Evolutionary conservation across 2,329 filamentous ascomycete species (phyloP), one percentile per base, ranked within the genome.

Genomic region (Fusarium chuoi): DNA sequence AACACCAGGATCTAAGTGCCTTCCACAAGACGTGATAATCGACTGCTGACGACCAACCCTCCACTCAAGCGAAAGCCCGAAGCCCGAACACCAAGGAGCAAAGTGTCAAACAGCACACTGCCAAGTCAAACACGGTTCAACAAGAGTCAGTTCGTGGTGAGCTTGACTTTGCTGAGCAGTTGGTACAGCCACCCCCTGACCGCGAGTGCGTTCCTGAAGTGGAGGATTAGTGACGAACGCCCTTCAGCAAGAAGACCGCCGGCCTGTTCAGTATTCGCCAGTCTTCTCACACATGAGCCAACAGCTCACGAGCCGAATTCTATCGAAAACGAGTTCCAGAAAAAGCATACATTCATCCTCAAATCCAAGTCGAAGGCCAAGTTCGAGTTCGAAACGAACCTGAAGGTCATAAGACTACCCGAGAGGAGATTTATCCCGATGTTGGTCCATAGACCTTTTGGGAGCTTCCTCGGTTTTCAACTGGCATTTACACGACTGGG

Each of bases 401-500:
- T 14, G 18, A 15, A 7, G 13, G 9, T 7, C 33, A 36, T 7
- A 14, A 26, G n/a, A 24, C 18, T 15, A 5, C n/a, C 11, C 12
- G 2, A 26, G 33, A 20, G 17, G 4, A 3, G 6, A 4, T 8
- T 26, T 26, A 6, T 26, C 49, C n/a, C 15, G 18, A n/a, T 7
- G 30, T 20, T 15, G 6, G 18, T 36, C 30, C 7, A 36, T 52
- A 20, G 4, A 0, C 22, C 49, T 24, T 26, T 7, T 22, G 17
- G 33, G 7, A 26, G 13, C 33, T 26, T 36, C 6, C 17, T 26
- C 8, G 3, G 18, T 36, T 3, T 15, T 18, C n/a, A 4, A 3
- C 6, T 20, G 1, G 1, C n/a, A 26, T 26, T 1, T 14, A 26
- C 3, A 20, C 0, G 30, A 36, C 3, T 26, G 5, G 22, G 3